phyloP scores from a whole-genome alignment of 306 rosid genomes.

The Myrica gale region DNA sequence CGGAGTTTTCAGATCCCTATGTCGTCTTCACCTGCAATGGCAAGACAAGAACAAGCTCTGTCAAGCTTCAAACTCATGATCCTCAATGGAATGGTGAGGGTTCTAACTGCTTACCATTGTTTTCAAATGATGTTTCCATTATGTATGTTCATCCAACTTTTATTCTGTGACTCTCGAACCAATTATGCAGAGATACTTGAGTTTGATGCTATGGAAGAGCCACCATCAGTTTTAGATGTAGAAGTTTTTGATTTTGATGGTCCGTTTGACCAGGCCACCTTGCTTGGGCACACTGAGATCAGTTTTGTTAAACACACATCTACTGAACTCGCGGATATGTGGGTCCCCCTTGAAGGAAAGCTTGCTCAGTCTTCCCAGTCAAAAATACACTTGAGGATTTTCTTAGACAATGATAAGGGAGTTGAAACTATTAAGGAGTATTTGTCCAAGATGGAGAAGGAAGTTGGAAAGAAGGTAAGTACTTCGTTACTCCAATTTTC shows the following conservation, averaged over 20 bases:
- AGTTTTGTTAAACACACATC: constrained; percentile 79
- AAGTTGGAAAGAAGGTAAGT: constrained; percentile 90
- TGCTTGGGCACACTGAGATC: constrained; percentile 86
- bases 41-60: constrained; percentile 88
- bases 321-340: constrained; percentile 75
- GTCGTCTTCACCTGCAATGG: constrained; percentile 86
- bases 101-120: constrained; percentile 17
- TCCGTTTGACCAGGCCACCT: constrained; percentile 76
- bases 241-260: constrained; percentile 91
- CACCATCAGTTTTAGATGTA: constrained; percentile 76
- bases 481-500: constrained; percentile 9
- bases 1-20: constrained; percentile 65
- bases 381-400: constrained; percentile 83
- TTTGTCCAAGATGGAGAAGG: constrained; percentile 83
- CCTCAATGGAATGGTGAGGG: constrained; percentile 92
- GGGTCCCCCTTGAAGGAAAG: constrained; percentile 85
- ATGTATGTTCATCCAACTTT: constrained; percentile 9
- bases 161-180: constrained; percentile 6
- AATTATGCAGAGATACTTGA: constrained; percentile 75
- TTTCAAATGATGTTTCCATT: constrained; percentile 13
- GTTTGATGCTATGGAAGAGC: constrained; percentile 96
- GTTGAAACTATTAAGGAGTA: constrained; percentile 78
- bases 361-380: constrained; percentile 81
- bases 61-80: constrained; percentile 64
- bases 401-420: constrained; percentile 75